Conservation (phyloP, 1,284 basidiomycete species). For the Cutaneotrichosporon daszewskae region DNA sequence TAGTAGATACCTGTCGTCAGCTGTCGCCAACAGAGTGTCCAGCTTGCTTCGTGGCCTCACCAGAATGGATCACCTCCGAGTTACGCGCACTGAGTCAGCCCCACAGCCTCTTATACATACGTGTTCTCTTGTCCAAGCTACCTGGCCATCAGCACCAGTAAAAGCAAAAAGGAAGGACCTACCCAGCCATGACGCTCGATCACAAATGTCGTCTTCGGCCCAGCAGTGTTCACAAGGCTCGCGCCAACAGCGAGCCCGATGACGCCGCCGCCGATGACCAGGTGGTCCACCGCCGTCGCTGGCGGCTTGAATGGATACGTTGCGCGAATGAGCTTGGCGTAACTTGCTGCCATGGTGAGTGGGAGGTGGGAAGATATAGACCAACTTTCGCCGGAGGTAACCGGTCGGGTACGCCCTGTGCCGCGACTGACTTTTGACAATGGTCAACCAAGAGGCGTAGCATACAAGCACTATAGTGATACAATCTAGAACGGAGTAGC, state of each 20-base stretch:
- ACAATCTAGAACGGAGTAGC: too few species aligned
- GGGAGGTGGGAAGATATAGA: too few species aligned
- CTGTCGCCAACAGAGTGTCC: neutral
- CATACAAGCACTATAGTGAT: too few species aligned
- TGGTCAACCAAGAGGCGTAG: too few species aligned
- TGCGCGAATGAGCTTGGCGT: constrained; percentile 10
- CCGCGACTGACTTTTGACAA: too few species aligned
- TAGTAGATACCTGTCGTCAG: constrained; percentile 51
- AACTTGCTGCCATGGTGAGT: constrained; percentile 6
- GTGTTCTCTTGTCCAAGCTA: constrained; percentile 71
- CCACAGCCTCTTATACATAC: constrained; percentile 46
- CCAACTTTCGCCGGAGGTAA: too few species aligned
- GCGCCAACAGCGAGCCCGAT: constrained; percentile 84
- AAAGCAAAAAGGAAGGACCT: neutral
- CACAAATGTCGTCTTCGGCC: constrained; percentile 70
- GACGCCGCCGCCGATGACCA: constrained; percentile 89
- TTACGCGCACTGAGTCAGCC: constrained; percentile 67
- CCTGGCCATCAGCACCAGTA: neutral
- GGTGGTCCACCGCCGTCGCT: constrained; percentile 72
- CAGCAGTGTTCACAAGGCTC: constrained; percentile 60
- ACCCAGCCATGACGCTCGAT: constrained; percentile 64
- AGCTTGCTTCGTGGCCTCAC: constrained; percentile 41
- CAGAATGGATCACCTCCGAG: constrained; percentile 92
- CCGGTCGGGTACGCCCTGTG: too few species aligned
- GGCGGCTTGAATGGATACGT: constrained; percentile 55